A percentile compares a stretch with the other conserved stretches of the same genome.
phyloP scores from a whole-genome alignment of 2,329 filamentous ascomycete species.

The Epichloe hybrida region DNA sequence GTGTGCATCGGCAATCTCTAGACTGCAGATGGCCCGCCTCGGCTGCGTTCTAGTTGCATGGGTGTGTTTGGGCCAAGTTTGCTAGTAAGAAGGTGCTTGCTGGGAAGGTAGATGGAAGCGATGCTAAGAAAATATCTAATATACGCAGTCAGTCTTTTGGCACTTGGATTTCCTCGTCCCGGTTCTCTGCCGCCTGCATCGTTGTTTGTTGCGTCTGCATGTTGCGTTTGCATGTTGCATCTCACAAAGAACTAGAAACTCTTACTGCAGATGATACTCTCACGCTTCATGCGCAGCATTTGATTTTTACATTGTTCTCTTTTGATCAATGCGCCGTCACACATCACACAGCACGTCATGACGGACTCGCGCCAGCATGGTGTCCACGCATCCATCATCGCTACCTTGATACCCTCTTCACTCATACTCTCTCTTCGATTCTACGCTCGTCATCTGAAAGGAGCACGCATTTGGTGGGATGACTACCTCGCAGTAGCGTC shows the following conservation, averaged over 20 bases:
- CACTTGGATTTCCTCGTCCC: neutral
- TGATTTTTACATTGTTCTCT: too few species aligned
- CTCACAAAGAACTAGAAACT: too few species aligned
- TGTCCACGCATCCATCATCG: constrained; percentile 5
- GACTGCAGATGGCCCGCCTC: neutral
- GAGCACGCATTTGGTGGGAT: constrained; percentile 6
- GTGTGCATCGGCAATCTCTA: neutral
- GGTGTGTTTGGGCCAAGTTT: neutral
- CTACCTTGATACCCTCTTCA: neutral
- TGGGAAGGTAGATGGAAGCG: neutral
- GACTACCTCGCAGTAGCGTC: constrained; percentile 7
- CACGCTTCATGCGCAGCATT: too few species aligned
- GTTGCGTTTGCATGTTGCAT: too few species aligned
- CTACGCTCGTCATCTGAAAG: constrained; percentile 6
- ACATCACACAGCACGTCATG: neutral
- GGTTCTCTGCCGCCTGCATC: neutral
- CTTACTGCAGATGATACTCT: too few species aligned
- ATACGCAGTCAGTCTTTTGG: too few species aligned
- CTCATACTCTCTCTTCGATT: constrained; percentile 5
- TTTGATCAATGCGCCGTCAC: neutral
- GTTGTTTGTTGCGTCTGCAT: neutral
- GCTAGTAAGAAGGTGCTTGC: neutral
- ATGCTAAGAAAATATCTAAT: too few species aligned
- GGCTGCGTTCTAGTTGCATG: neutral
- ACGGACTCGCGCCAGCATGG: neutral